Evolutionary conservation across 805 yeast species (phyloP), one percentile per base, ranked within the genome.

Genomic region (Wickerhamomyces chaumierensis): DNA sequence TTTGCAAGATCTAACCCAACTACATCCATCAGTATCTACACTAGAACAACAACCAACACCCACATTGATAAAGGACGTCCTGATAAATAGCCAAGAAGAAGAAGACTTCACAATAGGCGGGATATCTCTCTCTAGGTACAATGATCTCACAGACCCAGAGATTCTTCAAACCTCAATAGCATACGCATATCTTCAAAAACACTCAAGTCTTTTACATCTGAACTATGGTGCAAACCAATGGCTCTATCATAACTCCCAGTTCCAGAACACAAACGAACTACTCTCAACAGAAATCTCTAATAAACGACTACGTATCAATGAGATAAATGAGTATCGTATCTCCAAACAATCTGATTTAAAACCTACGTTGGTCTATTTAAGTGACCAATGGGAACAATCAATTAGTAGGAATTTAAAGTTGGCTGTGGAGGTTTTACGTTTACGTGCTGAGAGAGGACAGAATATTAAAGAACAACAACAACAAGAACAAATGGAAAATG

Each of bases 311-410:
- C 58, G 54, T 34, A 56, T 73, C 8, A 69, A 69, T 5, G 71
- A 66, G 5, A 39, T 73, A 14, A 63, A 68, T 35, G 43, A 37
- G 12, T 57, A 56, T 18, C 54, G 85, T 18, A 63, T 68, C 44
- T 53, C 51, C 25, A 49, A 64, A 36, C 78, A 76, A 52, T 23
- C 47, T 4, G 63, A 67, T 15, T 66, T 60, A 38, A 58, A 61
- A 44, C 73, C 75, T 0, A 61, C 65, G 19, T 51, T 67, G 39
- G 65, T 63, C 25, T 69, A 68, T 41, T 56, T 73, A 39, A 53
- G 58, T n/a, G 58, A 62, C 9, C 58, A 71, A 46, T 75, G 82
- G 81, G 59, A 56, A 34, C 71, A 69, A n/a, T 36, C 48, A n/a
- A 27, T 51, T 2, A 38, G 41, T 15, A 46, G 44, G 21, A 49